A percentile compares a stretch with the other conserved stretches of the same genome.
Evolutionary conservation across 176 grass and related monocot species (phyloP).

Genomic region (Lolium multiflorum): DNA sequence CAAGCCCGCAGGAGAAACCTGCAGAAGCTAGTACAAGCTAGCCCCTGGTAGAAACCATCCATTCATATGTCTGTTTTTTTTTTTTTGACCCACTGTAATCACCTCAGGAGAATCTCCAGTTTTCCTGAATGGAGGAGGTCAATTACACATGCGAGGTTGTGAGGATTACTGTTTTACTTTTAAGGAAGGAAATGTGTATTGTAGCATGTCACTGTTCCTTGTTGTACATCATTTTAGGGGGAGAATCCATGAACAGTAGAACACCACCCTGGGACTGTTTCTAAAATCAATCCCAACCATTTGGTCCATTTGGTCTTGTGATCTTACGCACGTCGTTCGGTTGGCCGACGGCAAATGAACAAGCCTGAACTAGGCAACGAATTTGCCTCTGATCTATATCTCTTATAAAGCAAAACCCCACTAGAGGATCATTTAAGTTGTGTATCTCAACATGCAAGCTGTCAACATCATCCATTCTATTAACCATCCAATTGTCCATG

Average conservation of each 20-base stretch:
- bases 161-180: conserved; percentile 36
- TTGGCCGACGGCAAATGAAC: neutral
- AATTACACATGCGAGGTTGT: conserved; percentile 38
- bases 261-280: neutral
- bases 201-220: conserved; percentile 25
- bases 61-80: conserved; percentile 18
- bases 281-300: neutral
- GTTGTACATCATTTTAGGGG: conserved; percentile 31
- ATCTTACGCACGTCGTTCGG: neutral
- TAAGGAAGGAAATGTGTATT: conserved; percentile 44
- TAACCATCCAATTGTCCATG: too few species aligned
- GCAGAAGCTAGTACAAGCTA: conserved; percentile 76
- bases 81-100: conserved; percentile 32
- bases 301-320: neutral
- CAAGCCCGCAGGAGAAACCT: conserved; percentile 58
- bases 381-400: neutral
- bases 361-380: neutral
- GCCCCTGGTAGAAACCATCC: conserved; percentile 43
- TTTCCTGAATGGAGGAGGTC: conserved; percentile 22
- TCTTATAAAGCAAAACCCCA: too few species aligned
- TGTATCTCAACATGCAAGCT: too few species aligned
- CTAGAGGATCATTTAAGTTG: too few species aligned
- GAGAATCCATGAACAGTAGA: neutral
- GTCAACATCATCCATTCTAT: too few species aligned
- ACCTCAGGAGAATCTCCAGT: conserved; percentile 42